Base-by-base conservation (phyloP, 352 stramenopile genomes). In the Globisporangium recalcitrans region DNA sequence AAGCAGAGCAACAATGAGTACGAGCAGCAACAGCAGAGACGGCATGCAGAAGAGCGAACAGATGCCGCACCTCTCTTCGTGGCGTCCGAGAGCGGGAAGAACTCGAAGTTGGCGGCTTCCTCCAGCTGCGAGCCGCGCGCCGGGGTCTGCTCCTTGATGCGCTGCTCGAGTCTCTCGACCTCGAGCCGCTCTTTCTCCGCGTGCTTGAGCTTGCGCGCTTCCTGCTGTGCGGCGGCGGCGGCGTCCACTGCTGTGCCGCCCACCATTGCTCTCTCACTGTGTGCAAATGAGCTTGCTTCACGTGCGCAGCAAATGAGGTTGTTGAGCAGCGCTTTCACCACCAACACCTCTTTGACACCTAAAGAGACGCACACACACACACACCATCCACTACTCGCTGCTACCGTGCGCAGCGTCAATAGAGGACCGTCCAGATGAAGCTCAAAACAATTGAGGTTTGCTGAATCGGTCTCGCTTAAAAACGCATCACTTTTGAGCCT, bases 31-130 rank as follows among this genome's bases (percentile, higher is more conserved):
- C n/a, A 13, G 11, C 7, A 42, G 4, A 26, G 8, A 11, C 57
- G 32, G 10, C 26, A 56, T 11, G 29, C 10, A 34, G 58, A 36
- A 31, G 1, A 31, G 14, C 21, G 22, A 27, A 8, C 21, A 38
- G 7, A n/a, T 11, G 11, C 14, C 21, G 11, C 24, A 67, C 58
- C 82, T 44, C 81, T 83, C 51, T 81, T 80, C 9, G 87, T 90
- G 40, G 85, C 79, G 57, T 90, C 77, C 8, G 88, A 97, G 38
- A 97, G 73, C 59, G 88, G 77, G 64, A 97, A 90, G 21, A 81
- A 64, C 52, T 92, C 87, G 60, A 97, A 97, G 52, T 66, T 88
- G n/a, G 77, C 57, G 44, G 80, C 80, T 5, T 90, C 81, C 16
- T 73, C 73, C 26, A 91, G 74, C 70, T 95, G 87, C 64, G 81